Base-by-base conservation (phyloP, 148 eudicot species). In the Silene latifolia region DNA sequence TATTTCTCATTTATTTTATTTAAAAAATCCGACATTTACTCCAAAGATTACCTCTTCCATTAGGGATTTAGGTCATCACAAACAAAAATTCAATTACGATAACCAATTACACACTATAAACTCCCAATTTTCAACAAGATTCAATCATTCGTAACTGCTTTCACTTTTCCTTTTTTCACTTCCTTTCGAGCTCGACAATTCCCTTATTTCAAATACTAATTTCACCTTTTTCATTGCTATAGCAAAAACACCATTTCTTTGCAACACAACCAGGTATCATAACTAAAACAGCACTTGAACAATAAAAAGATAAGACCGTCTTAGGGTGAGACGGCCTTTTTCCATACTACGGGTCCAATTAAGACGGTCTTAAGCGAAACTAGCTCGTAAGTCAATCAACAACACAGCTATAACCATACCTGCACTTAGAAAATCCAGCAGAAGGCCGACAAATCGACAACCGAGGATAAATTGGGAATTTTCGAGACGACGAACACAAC, bases 361-460 rank as follows among this genome's bases (percentile, higher is more conserved):
- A 39, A 39, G 44, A 39, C 44, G 44, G 44, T 39, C 9, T 6
- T 39, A 39, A 39, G 44, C 44, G 6, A 39, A 7, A 39, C 44
- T 7, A 39, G 9, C 44, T 39, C 44, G 7, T 8, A 35, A 39
- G 11, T 12, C 14, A 18, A 39, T 35, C 69, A 66, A 66, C 39
- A 53, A 53, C 54, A 48, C 54, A 48, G 3, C 56, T 51, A 51
- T 1, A 70, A 15, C 18, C 60, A 53, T 72, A 72, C 76, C 75
- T 63, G 75, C 76, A 71, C 65, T 78, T 78, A 8, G 69, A 77
- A 70, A 59, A 39, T 9, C 74, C 5, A 0, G 25, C 18, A 20
- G 57, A 21, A 39, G 76, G 24, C 3, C 76, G 80, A 10, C 75
- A 27, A 72, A 9, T 27, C 15, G 54, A 32, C 15, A 78, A 72